Conservation (phyloP, 495 filamentous ascomycete genomes). For the Cladorrhinum samala region DNA sequence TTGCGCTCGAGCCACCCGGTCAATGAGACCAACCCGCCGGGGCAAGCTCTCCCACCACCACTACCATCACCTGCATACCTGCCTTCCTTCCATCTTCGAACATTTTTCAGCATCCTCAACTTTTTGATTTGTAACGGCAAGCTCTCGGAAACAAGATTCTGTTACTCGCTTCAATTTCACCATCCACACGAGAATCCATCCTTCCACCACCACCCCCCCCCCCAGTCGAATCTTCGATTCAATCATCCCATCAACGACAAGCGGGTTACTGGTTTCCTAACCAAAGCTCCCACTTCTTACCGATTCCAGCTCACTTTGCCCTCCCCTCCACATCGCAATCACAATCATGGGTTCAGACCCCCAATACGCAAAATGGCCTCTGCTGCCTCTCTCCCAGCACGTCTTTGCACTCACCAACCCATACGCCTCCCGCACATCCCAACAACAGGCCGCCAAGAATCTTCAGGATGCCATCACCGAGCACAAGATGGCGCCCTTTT, state of each 20-base stretch:
- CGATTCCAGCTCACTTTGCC: conserved; percentile 2
- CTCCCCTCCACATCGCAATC: conserved; percentile 4
- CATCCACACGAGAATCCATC: neutral
- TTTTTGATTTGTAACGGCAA: neutral
- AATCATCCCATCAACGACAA: neutral
- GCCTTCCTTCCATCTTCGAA: conserved; percentile 6
- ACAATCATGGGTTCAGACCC: conserved; percentile 85
- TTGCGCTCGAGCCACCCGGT: conserved; percentile 12
- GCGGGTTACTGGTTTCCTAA: neutral
- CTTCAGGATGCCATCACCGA: conserved; percentile 90
- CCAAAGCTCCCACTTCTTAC: neutral
- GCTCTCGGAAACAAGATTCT: neutral
- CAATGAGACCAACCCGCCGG: neutral
- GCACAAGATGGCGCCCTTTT: conserved; percentile 94
- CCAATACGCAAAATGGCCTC: conserved; percentile 90
- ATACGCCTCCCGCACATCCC: conserved; percentile 57
- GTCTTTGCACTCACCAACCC: conserved; percentile 96
- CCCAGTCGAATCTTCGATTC: neutral
- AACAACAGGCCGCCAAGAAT: conserved; percentile 70
- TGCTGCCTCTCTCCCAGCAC: conserved; percentile 87
- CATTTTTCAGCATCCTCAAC: neutral
- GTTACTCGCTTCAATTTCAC: neutral
- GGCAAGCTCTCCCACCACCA: conserved; percentile 12
- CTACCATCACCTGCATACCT: no score
- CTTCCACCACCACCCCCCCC: no score